phyloP scores from a whole-genome alignment of 148 eudicot species.

The Chenopodium berlandieri region DNA sequence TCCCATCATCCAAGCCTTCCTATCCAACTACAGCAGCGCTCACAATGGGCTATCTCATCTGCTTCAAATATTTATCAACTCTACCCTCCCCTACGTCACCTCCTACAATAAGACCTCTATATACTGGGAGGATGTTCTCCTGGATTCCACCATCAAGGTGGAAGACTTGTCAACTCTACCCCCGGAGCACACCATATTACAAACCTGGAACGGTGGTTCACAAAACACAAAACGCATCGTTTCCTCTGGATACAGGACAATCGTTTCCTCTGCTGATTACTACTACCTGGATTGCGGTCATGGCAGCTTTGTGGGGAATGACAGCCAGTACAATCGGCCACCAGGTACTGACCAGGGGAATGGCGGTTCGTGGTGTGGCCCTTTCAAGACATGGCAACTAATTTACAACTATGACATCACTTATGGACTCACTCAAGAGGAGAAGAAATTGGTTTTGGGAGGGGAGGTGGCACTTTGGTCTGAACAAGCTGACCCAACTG shows the following conservation, averaged over 20 bases:
- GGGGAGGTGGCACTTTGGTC: conserved; percentile 97
- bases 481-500: conserved; percentile 81
- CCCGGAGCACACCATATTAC: conserved; percentile 53
- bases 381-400: conserved; percentile 89
- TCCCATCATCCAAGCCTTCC: conserved; percentile 47
- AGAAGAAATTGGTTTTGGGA: conserved; percentile 69
- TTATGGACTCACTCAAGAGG: conserved; percentile 49
- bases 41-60: conserved; percentile 43
- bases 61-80: conserved; percentile 64
- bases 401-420: conserved; percentile 85
- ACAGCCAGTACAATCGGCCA: conserved; percentile 51
- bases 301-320: conserved; percentile 69
- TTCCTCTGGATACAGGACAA: conserved; percentile 62
- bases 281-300: conserved; percentile 97
- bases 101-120: conserved; percentile 64
- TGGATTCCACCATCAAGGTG: conserved; percentile 47
- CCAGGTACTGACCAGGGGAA: conserved; percentile 50
- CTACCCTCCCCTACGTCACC: conserved; percentile 56
- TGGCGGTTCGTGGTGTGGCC: conserved; percentile 94
- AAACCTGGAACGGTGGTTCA: conserved; percentile 79
- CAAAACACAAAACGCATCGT: conserved; percentile 66
- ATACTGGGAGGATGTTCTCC: conserved; percentile 86
- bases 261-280: conserved; percentile 76
- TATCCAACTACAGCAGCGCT: conserved; percentile 44
- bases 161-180: conserved; percentile 50